Conservation (phyloP, 148 eudicot genomes). For the Chenopodium formosanum region DNA sequence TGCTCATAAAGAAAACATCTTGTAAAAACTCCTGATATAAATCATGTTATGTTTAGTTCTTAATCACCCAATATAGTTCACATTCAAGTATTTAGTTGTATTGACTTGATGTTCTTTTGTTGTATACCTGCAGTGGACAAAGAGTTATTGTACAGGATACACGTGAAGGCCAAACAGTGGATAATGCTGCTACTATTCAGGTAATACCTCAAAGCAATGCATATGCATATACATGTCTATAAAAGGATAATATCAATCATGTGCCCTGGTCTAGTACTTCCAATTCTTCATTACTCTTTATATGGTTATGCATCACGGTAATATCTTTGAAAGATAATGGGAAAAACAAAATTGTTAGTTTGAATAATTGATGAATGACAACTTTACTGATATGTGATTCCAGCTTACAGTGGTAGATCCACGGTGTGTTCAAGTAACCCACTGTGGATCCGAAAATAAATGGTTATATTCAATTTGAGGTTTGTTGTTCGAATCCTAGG, state of each 20-base stretch:
- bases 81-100: neutral
- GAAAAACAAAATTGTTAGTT: neutral
- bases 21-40: neutral
- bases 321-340: neutral
- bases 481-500: too few species aligned
- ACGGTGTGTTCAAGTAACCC: too few species aligned
- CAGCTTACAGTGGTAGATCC: neutral
- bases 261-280: neutral
- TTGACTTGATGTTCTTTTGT: conserved; percentile 19
- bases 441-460: too few species aligned
- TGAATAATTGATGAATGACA: neutral
- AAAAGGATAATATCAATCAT: neutral
- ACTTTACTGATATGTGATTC: neutral
- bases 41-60: neutral
- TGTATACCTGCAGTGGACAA: conserved; percentile 69
- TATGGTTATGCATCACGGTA: neutral
- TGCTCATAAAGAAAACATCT: neutral
- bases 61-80: neutral
- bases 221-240: neutral
- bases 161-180: conserved; percentile 49
- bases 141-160: conserved; percentile 69
- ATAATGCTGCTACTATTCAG: conserved; percentile 78
- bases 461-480: too few species aligned
- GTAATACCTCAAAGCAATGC: conserved; percentile 31
- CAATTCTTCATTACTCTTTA: neutral